Conservation (phyloP, 2,329 filamentous ascomycete genomes). For the Apiospora pterosperma region DNA sequence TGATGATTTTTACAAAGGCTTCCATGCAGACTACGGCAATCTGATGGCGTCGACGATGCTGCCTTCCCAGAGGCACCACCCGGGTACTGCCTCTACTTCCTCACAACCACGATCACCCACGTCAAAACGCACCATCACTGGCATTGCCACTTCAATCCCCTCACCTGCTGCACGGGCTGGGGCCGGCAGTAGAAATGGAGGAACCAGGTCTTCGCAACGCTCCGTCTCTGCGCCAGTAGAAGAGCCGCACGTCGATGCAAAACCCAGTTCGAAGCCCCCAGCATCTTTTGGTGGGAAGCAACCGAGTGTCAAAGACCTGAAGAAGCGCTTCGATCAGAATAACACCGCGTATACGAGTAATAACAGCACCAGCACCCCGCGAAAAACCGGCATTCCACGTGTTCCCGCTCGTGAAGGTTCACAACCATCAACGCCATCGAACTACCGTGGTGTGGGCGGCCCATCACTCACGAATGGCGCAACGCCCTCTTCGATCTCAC, state of each 20-base stretch:
- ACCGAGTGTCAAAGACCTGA: slow-evolving; percentile 76
- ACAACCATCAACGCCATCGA: slow-evolving; percentile 30
- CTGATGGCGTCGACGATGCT: slow-evolving; percentile 20
- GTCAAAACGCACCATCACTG: background rate
- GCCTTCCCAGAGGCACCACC: slow-evolving; percentile 38
- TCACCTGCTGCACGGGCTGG: slow-evolving; percentile 33
- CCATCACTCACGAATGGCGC: slow-evolving; percentile 27
- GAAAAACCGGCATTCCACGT: slow-evolving; percentile 29
- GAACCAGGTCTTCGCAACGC: slow-evolving; percentile 39
- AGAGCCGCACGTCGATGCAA: slow-evolving; percentile 28
- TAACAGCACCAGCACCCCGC: slow-evolving; percentile 27
- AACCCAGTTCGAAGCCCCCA: slow-evolving; percentile 25
- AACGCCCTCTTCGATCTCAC: slow-evolving; percentile 38
- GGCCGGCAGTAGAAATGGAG: slow-evolving; percentile 1
- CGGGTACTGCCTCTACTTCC: slow-evolving; percentile 19
- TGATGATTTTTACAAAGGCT: slow-evolving; percentile 54
- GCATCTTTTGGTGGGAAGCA: slow-evolving; percentile 35
- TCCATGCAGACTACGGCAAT: slow-evolving; percentile 32
- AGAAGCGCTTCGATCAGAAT: slow-evolving; percentile 73
- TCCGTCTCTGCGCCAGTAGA: slow-evolving; percentile 56
- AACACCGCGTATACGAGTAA: slow-evolving; percentile 19
- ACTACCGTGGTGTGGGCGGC: slow-evolving; percentile 22
- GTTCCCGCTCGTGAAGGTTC: slow-evolving; percentile 31
- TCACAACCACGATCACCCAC: background rate
- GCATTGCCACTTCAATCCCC: slow-evolving; percentile 19